Percentiles rank a stretch among this genome's conserved stretches.
These are phyloP conservation scores for barrel medic (Medicago truncatula) DNA, from an alignment of 306 rosid genomes.

Conservation along the genomic window MtrunA17r5.0-ANR NC_053044.1:53004001-53004500, in stretches of 20 bases:
- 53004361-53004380: slow-evolving; percentile 59
- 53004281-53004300: slow-evolving; percentile 46
- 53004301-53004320: slow-evolving; percentile 51
- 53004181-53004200: background rate
- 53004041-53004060: background rate
- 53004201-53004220: background rate
- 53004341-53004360: slow-evolving; percentile 37
- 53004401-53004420: slow-evolving; percentile 41
- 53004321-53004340: slow-evolving; percentile 40
- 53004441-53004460: slow-evolving; percentile 30
- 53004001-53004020: background rate
- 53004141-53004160: background rate
- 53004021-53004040: background rate
- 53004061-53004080: background rate
- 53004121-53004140: background rate
- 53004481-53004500: slow-evolving; percentile 49
- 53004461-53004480: slow-evolving; percentile 51
- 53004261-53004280: slow-evolving; percentile 36
- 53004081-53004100: background rate
- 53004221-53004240: background rate
- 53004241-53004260: background rate
- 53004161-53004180: background rate
- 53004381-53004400: slow-evolving; percentile 65
- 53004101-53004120: too few species aligned
- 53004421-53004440: slow-evolving; percentile 3